These are phyloP conservation scores for Oryza brachyantha DNA, from an alignment of 176 grass and related monocot species.

Conservation along the genomic window DNA sequence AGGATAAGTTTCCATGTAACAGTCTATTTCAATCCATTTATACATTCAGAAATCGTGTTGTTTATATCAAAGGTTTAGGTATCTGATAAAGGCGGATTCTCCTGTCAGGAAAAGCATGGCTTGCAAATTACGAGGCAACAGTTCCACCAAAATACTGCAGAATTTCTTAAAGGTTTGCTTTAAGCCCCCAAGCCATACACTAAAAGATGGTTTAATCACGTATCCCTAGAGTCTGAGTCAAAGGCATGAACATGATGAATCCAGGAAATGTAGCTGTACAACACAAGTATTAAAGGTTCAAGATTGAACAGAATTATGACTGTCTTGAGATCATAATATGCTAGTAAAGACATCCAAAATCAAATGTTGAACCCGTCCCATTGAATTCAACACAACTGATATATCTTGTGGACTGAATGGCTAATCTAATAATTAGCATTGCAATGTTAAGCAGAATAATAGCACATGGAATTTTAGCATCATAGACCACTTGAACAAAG, in stretches of 20 bases:
- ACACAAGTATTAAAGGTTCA: background rate
- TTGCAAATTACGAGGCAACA: background rate
- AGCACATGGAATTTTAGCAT: background rate
- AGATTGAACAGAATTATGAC: background rate
- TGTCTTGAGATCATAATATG: conserved; percentile 11
- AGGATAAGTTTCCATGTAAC: background rate
- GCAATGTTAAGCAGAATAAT: conserved; percentile 7
- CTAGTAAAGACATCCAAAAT: conserved; percentile 5
- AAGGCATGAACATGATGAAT: background rate
- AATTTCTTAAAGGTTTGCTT: background rate
- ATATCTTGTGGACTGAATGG: conserved; percentile 16
- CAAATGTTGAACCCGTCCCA: conserved; percentile 1
- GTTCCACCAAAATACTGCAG: background rate
- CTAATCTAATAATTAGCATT: conserved; percentile 8
- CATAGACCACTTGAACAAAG: background rate
- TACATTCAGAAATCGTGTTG: background rate
- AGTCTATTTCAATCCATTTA: background rate
- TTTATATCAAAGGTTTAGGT: conserved; percentile 1
- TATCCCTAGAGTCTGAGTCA: conserved; percentile 2
- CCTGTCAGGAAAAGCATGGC: conserved; percentile 8
- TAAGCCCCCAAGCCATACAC: background rate
- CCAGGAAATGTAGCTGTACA: background rate
- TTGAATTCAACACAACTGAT: conserved; percentile 5
- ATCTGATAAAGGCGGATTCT: background rate
- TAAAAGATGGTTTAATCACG: background rate